phyloP scores from a whole-genome alignment of 768 basidiomycete species.

The Hericium alpestre region DNA sequence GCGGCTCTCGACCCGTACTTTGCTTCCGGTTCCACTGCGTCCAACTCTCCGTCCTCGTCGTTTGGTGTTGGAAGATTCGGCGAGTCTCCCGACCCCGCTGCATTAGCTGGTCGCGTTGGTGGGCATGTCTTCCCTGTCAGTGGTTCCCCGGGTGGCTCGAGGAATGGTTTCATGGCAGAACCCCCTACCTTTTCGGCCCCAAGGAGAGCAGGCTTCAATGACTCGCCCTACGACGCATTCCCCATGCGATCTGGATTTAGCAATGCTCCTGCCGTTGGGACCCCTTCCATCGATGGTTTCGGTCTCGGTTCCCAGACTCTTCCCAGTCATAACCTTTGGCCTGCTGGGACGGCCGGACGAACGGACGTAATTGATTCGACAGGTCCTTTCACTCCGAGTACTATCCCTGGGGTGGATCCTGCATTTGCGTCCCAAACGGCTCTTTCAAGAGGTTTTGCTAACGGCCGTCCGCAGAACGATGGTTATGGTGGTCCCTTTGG shows the following conservation, averaged over 20 bases:
- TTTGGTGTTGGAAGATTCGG: slow-evolving; percentile 54
- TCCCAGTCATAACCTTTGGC: background rate
- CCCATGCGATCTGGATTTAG: slow-evolving; percentile 2
- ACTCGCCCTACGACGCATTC: slow-evolving; percentile 10
- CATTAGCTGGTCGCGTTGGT: slow-evolving; percentile 39
- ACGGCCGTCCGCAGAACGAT: slow-evolving; percentile 5
- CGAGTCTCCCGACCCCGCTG: slow-evolving; percentile 60
- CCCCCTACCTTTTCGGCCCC: background rate
- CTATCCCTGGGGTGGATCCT: slow-evolving; percentile 4
- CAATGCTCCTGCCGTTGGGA: background rate
- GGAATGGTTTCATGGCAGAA: slow-evolving; percentile 4
- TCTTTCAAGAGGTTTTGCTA: slow-evolving; percentile 2
- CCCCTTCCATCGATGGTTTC: background rate
- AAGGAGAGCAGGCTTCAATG: slow-evolving; percentile 8
- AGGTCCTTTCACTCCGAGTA: slow-evolving; percentile 5
- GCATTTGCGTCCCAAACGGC: slow-evolving; percentile 4
- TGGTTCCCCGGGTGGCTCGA: slow-evolving; percentile 5
- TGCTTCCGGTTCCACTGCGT: slow-evolving; percentile 39
- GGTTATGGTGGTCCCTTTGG: slow-evolving; percentile 2
- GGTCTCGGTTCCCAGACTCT: background rate
- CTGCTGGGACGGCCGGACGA: background rate
- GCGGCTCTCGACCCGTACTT: slow-evolving; percentile 59
- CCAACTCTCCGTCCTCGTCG: slow-evolving; percentile 68
- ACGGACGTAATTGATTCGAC: slow-evolving; percentile 7
- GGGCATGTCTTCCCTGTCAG: slow-evolving; percentile 18